Conservation (phyloP, 2,329 filamentous ascomycete species). For the Penicillium decumbens region DNA sequence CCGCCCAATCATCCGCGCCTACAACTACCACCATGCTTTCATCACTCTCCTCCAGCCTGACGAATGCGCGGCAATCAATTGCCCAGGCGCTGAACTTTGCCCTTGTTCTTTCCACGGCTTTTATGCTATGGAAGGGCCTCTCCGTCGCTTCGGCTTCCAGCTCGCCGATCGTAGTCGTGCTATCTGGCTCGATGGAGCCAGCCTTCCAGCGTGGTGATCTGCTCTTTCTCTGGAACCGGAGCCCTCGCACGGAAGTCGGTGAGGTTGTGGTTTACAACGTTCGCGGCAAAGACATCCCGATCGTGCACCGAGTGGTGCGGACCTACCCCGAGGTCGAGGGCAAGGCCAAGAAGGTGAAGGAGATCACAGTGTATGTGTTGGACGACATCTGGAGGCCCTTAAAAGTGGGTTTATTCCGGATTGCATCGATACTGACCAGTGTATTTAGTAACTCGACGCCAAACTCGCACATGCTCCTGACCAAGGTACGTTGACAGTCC, state of each 20-base stretch:
- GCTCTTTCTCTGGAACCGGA: constrained; percentile 60
- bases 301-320: constrained; percentile 87
- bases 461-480: constrained; percentile 61
- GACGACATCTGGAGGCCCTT: neutral
- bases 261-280: constrained; percentile 81
- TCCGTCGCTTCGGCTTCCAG: constrained; percentile 71
- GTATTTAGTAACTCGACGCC: constrained; percentile 22
- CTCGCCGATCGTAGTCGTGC: constrained; percentile 62
- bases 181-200: constrained; percentile 65
- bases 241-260: constrained; percentile 60
- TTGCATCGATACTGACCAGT: constrained; percentile 1
- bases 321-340: constrained; percentile 50
- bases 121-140: constrained; percentile 93
- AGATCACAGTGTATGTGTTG: constrained; percentile 28
- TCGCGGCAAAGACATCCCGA: constrained; percentile 81
- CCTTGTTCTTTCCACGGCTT: constrained; percentile 78
- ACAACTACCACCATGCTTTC: constrained; percentile 58
- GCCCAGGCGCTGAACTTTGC: constrained; percentile 85
- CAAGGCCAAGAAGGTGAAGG: constrained; percentile 35
- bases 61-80: constrained; percentile 73
- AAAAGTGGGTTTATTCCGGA: neutral
- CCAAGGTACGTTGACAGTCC: constrained; percentile 52
- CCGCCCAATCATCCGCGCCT: constrained; percentile 2
- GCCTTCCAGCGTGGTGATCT: constrained; percentile 63
- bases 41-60: constrained; percentile 52